Evolutionary conservation across 2,329 filamentous ascomycete genomes (phyloP).

Genomic region (Reticulascus tulasneorum): DNA sequence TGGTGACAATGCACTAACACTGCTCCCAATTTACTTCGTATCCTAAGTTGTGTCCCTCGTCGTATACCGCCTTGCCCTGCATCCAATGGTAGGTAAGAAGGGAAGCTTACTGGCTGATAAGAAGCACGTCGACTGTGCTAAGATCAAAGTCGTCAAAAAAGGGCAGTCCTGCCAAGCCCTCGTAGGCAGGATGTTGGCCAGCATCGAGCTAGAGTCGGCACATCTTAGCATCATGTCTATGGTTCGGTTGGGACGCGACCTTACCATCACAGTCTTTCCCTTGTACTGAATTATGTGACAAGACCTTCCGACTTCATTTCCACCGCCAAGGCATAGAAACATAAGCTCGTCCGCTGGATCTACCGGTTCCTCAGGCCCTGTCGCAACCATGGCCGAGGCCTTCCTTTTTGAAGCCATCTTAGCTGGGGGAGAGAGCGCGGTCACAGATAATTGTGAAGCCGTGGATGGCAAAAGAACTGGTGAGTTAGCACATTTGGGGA

Average conservation of each 20-base stretch:
- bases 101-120: constrained; percentile 95
- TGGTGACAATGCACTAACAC: constrained; percentile 4
- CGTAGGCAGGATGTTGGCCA: constrained; percentile 93
- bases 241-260: constrained; percentile 2
- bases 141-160: constrained; percentile 99
- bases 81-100: constrained; percentile 14
- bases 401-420: constrained; percentile 92
- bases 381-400: constrained; percentile 64
- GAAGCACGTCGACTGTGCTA: constrained; percentile 91
- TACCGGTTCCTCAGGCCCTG: constrained; percentile 69
- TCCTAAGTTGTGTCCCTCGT: constrained; percentile 8
- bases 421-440: too few relatives aligned
- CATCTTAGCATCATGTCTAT: constrained; percentile 2
- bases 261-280: constrained; percentile 97
- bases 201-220: constrained; percentile 79
- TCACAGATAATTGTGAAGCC: too few relatives aligned
- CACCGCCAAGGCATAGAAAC: constrained; percentile 89
- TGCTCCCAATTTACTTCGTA: constrained; percentile 7
- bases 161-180: constrained; percentile 86
- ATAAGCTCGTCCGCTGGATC: constrained; percentile 92
- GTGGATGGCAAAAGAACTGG: too few relatives aligned
- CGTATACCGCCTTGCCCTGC: constrained; percentile 20
- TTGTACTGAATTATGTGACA: constrained; percentile 99
- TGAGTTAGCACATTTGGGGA: too few relatives aligned
- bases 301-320: constrained; percentile 94